Percentiles rank a stretch among this genome's conserved stretches.
phyloP scores from a whole-genome alignment of 495 filamentous ascomycete genomes.

The Haplographium delicatum region DNA sequence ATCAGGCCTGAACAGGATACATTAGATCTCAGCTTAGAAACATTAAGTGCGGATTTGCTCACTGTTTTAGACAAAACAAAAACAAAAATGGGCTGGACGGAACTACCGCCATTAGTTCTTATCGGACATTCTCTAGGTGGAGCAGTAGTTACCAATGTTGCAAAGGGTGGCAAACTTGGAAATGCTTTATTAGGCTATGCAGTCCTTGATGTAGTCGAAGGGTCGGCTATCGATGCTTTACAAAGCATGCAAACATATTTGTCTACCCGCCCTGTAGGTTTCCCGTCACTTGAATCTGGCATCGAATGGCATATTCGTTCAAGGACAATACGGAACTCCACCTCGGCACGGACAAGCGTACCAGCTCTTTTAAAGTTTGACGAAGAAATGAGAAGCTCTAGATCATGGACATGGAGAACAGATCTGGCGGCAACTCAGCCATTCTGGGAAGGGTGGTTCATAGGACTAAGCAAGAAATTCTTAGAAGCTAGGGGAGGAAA shows the following conservation, averaged over 20 bases:
- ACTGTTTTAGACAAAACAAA: conserved; percentile 61
- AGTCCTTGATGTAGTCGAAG: conserved; percentile 94
- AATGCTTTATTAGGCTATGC: conserved; percentile 72
- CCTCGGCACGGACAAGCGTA: conserved; percentile 80
- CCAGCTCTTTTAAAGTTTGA: conserved; percentile 59
- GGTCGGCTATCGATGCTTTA: conserved; percentile 80
- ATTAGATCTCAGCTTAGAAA: conserved; percentile 60
- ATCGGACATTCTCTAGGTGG: conserved; percentile 95
- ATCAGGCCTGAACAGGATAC: conserved; percentile 28
- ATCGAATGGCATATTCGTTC: conserved; percentile 94
- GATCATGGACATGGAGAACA: conserved; percentile 77
- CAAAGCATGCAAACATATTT: conserved; percentile 92
- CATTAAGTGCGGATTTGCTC: conserved; percentile 67
- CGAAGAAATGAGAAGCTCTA: conserved; percentile 20
- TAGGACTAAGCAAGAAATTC: conserved; percentile 83
- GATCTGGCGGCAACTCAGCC: conserved; percentile 78
- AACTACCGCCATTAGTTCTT: conserved; percentile 68
- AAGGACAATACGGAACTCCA: conserved; percentile 78
- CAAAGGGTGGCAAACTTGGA: conserved; percentile 59
- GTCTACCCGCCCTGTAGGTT: conserved; percentile 72
- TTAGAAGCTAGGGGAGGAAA: conserved; percentile 81
- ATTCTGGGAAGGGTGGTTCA: conserved; percentile 94
- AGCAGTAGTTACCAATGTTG: conserved; percentile 86
- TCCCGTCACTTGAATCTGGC: conserved; percentile 66
- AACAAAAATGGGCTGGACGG: conserved; percentile 60